phyloP scores from a whole-genome alignment of 352 stramenopile species.

The Pythium vanterpoolii region DNA sequence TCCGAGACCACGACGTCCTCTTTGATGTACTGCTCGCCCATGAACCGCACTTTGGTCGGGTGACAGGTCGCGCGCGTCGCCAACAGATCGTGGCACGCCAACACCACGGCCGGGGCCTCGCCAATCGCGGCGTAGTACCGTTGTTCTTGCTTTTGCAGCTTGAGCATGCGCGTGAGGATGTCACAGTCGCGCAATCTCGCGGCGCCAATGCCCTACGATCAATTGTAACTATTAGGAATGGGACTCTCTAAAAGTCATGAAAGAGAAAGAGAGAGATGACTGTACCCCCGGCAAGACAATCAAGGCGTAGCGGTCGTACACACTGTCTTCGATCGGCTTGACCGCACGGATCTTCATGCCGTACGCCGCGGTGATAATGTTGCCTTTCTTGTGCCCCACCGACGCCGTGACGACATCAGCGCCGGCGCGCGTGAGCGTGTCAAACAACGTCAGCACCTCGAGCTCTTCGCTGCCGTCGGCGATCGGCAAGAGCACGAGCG shows the following conservation, averaged over 20 bases:
- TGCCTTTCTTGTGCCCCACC: constrained; percentile 49
- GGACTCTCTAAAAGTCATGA: not conserved
- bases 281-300: constrained; percentile 69
- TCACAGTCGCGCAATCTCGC: constrained; percentile 49
- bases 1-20: constrained; percentile 58
- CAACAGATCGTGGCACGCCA: constrained; percentile 45
- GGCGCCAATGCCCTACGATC: constrained; percentile 34
- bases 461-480: constrained; percentile 67
- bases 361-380: constrained; percentile 60
- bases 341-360: constrained; percentile 60
- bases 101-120: constrained; percentile 41
- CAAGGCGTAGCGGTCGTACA: constrained; percentile 57
- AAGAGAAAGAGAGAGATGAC: not conserved
- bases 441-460: constrained; percentile 58
- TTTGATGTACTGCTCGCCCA: constrained; percentile 42
- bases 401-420: constrained; percentile 57
- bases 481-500: constrained; percentile 55
- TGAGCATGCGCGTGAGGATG: constrained; percentile 59
- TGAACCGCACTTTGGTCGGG: constrained; percentile 33
- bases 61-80: constrained; percentile 48
- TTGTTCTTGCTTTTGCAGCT: constrained; percentile 44
- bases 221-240: not conserved
- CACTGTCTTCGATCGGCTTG: constrained; percentile 64
- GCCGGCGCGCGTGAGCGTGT: constrained; percentile 51
- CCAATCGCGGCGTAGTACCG: constrained; percentile 55